Evolutionary conservation across 2,329 filamentous ascomycete genomes (phyloP), one percentile per base, ranked within the genome.

Genomic region (Alternaria dauci): DNA sequence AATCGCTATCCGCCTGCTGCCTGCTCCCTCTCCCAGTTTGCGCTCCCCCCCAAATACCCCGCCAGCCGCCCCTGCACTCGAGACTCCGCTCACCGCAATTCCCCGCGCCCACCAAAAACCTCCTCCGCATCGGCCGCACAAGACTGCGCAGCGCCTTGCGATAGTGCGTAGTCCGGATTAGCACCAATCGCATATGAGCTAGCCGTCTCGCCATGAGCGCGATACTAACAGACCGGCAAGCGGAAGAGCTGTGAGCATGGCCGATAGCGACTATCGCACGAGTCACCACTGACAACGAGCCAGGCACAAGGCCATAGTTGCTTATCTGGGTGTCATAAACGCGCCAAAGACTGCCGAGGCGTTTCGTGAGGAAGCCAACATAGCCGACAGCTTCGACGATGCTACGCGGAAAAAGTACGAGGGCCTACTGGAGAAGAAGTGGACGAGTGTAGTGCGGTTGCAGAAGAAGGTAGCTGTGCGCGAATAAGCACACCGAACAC

Each of bases 361-460:
- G 25, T 83, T 97, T 61, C 88, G 93, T 63, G 85, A 91, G 73
- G 94, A 97, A 79, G 81, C 92, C n/a, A 85, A 86, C 56, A 85
- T 97, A 5, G 86, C 88, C 52, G 87, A 91, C 67, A 84, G 82
- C 48, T 94, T 96, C 72, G 93, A 97, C 76, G 85, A 91, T 63
- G 86, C 87, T 18, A 97, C 92, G 20, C 86, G 90, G 53, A 97
- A 97, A 83, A 97, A 96, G 81, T 98, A 97, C 81, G 93, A 97
- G 80, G 91, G 92, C 2, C 81, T 98, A 28, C 81, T 98, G 68
- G 94, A 98, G 85, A 97, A 97, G 87, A 98, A 98, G 84, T 98
- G 94, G 94, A 98, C 94, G 20, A 95, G 93, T 72, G 91, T 98
- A 28, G 93, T 97, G 72, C 87, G 94, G 63, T 80, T 98, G 78